Conservation (phyloP, 1,284 basidiomycete species). For the Phellopilus nigrolimitatus region DNA sequence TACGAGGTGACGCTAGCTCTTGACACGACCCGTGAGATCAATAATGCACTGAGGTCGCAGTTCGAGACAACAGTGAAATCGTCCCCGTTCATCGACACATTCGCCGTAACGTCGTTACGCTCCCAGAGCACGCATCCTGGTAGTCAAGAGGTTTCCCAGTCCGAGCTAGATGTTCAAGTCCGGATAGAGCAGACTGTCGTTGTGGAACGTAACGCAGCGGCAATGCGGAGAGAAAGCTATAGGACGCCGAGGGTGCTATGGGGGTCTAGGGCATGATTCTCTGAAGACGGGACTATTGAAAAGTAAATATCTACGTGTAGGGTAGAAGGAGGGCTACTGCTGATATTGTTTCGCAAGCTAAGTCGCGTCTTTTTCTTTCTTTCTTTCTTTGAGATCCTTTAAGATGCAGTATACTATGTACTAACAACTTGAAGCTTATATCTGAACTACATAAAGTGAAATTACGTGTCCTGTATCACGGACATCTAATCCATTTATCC, state of each 20-base stretch:
- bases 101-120: not conserved
- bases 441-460: too few species aligned
- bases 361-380: too few species aligned
- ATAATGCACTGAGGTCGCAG: conserved; percentile 17
- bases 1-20: conserved; percentile 1
- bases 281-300: not conserved
- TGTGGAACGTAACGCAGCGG: not conserved
- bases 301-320: not conserved
- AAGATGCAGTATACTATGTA: not conserved
- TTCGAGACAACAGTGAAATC: conserved; percentile 5
- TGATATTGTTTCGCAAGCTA: too few species aligned
- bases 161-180: conserved; percentile 11
- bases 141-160: not conserved
- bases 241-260: conserved; percentile 13
- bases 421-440: too few species aligned
- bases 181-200: conserved; percentile 11
- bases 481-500: too few species aligned
- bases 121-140: too few species aligned
- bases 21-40: conserved; percentile 17
- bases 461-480: conserved; percentile 13
- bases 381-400: too few species aligned
- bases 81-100: not conserved
- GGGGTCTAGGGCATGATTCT: not conserved
- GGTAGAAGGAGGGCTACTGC: too few species aligned
- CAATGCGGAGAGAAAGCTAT: conserved; percentile 10